phyloP scores from a whole-genome alignment of 495 filamentous ascomycete species.

The Hypoxylon fuscum region DNA sequence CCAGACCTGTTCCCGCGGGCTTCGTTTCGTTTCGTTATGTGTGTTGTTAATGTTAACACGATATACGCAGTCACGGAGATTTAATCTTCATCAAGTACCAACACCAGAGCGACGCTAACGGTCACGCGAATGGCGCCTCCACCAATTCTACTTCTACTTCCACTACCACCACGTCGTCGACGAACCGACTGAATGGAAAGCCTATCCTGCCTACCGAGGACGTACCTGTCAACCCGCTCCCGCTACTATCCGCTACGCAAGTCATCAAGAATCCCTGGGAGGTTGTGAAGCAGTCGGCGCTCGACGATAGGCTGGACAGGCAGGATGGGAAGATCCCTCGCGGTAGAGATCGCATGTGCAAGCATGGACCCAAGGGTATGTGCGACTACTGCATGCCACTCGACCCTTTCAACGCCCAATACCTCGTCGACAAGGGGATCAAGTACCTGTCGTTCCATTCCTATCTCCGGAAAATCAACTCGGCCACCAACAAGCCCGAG shows the following conservation, averaged over 20 bases:
- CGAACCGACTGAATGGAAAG: constrained; percentile 78
- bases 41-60: constrained; percentile 34
- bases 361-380: constrained; percentile 96
- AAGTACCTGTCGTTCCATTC: constrained; percentile 98
- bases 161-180: constrained; percentile 50
- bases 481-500: constrained; percentile 94
- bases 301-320: constrained; percentile 88
- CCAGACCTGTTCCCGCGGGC: constrained; percentile 26
- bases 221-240: constrained; percentile 66
- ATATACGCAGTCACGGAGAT: constrained; percentile 79
- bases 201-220: constrained; percentile 76
- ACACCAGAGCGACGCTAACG: constrained; percentile 50
- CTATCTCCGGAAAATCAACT: constrained; percentile 92
- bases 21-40: constrained; percentile 5
- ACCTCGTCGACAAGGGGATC: constrained; percentile 94
- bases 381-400: constrained; percentile 99
- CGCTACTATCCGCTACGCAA: constrained; percentile 64
- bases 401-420: constrained; percentile 88
- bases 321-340: constrained; percentile 92
- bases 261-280: constrained; percentile 94
- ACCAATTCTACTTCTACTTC: constrained; percentile 51
- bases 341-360: constrained; percentile 87
- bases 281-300: constrained; percentile 80
- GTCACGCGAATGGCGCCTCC: constrained; percentile 47
- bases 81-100: constrained; percentile 86